A percentile compares a stretch with the other conserved stretches of the same genome.
Evolutionary conservation across 1,284 basidiomycete species (phyloP).

Genomic region (Volvariella volvacea): DNA sequence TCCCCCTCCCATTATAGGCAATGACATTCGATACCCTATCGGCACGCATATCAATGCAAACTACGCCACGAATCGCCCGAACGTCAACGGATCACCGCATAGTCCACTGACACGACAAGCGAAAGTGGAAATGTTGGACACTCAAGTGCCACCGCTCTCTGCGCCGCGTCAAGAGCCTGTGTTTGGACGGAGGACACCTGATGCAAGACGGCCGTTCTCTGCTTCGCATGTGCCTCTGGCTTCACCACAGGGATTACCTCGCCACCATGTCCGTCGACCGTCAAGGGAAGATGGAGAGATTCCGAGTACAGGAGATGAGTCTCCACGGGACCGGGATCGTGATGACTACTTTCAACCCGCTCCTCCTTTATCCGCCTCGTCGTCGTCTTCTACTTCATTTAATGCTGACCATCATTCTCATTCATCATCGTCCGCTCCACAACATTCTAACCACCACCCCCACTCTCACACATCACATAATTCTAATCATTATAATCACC

Average conservation of each 20-base stretch:
- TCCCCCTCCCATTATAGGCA: not conserved
- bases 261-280: not conserved
- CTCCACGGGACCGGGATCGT: not conserved
- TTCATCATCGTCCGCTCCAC: too few species aligned
- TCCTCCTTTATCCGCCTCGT: not conserved
- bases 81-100: too few species aligned
- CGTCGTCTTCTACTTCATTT: not conserved
- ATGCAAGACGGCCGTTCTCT: not conserved
- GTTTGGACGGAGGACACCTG: not conserved
- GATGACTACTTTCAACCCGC: not conserved
- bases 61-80: too few species aligned
- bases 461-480: too few species aligned
- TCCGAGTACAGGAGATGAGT: not conserved
- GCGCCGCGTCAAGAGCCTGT: not conserved
- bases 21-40: not conserved
- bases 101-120: not conserved
- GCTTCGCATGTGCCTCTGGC: not conserved
- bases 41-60: not conserved
- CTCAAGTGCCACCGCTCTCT: not conserved
- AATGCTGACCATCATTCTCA: not conserved
- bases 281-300: conserved; percentile 6
- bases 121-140: not conserved
- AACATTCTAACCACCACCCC: too few species aligned
- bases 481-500: too few species aligned
- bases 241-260: not conserved